These are phyloP conservation scores for Cyclaneusma minus DNA, from an alignment of 2,329 filamentous ascomycete species.

Conservation along the genomic window DNA sequence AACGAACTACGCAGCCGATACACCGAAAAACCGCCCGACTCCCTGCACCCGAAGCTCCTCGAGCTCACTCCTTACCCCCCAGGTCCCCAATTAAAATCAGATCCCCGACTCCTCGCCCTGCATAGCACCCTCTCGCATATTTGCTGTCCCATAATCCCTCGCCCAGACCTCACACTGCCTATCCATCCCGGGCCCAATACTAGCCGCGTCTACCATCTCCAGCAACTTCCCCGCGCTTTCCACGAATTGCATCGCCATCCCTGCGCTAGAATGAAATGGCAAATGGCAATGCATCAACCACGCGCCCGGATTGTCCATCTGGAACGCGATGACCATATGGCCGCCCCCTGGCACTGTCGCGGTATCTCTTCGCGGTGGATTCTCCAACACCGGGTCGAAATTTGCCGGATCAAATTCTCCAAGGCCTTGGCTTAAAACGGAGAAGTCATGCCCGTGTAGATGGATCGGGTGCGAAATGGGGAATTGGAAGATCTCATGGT, in stretches of 20 bases:
- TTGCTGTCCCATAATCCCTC: constrained; percentile 2
- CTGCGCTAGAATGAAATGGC: constrained; percentile 14
- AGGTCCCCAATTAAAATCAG: background rate
- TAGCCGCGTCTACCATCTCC: background rate
- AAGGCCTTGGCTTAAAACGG: constrained; percentile 22
- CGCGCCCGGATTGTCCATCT: constrained; percentile 31
- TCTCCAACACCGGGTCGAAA: too few species aligned
- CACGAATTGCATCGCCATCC: constrained; percentile 1
- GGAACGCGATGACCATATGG: constrained; percentile 32
- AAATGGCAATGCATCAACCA: constrained; percentile 37
- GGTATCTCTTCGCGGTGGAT: constrained; percentile 33
- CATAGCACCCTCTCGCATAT: background rate
- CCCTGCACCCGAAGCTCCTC: too few species aligned
- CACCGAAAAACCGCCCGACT: too few species aligned
- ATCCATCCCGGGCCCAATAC: background rate
- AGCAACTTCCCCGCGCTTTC: constrained; percentile 1
- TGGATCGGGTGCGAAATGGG: constrained; percentile 27
- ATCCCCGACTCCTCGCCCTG: constrained; percentile 5
- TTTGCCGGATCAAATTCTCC: constrained; percentile 28
- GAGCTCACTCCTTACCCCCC: too few species aligned
- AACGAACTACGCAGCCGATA: too few species aligned
- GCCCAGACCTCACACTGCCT: constrained; percentile 1
- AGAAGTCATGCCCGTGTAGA: constrained; percentile 32
- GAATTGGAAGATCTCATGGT: constrained; percentile 3
- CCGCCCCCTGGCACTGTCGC: constrained; percentile 27